Evolutionary conservation across 1,284 basidiomycete genomes (phyloP).

Genomic region (Cerrena zonata): DNA sequence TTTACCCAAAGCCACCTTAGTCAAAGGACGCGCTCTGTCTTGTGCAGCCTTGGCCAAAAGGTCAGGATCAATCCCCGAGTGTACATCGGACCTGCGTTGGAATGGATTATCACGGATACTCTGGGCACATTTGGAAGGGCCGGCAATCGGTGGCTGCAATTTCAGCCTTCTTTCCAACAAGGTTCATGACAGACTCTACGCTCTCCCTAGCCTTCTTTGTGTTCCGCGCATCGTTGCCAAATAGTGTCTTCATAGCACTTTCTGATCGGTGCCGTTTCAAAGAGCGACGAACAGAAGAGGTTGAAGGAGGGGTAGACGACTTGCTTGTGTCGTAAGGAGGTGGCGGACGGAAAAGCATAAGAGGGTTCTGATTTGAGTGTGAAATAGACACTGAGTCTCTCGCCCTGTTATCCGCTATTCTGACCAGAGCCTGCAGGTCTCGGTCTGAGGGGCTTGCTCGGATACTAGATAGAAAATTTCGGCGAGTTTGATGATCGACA

Average conservation of each 20-base stretch:
- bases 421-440: neutral
- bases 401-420: neutral
- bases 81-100: neutral
- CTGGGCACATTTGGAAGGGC: neutral
- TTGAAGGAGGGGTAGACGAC: neutral
- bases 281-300: neutral
- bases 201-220: neutral
- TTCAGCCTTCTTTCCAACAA: neutral
- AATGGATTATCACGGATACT: neutral
- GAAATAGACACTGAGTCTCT: neutral
- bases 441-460: neutral
- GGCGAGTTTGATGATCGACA: too few species aligned
- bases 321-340: conserved; percentile 30
- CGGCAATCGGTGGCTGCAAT: too few species aligned
- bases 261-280: neutral
- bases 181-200: neutral
- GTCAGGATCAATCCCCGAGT: neutral
- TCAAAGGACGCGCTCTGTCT: neutral
- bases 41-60: neutral
- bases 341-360: conserved; percentile 42
- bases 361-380: conserved; percentile 10
- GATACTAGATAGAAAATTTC: too few species aligned
- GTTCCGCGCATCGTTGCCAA: neutral
- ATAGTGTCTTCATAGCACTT: neutral
- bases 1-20: too few species aligned